Base-by-base conservation (phyloP, 1,139 yeast genomes). In the Geotrichum reessii region DNA sequence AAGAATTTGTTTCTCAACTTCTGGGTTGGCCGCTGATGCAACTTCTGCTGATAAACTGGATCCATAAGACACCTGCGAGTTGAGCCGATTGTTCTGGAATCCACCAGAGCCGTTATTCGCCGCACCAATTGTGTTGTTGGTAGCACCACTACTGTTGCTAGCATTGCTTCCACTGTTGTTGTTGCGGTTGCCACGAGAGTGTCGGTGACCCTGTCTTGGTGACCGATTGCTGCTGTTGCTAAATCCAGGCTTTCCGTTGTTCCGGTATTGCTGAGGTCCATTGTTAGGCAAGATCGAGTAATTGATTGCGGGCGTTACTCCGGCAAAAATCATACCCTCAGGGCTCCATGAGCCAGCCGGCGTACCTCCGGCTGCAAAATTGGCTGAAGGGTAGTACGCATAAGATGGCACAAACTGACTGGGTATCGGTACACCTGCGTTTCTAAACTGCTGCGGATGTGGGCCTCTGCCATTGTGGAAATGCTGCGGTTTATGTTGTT, bases 1-100 rank as follows among this genome's bases (percentile, higher is more conserved):
- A 74, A 91, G 82, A 70, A 88, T 84, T 78, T 91, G 86, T 82
- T 86, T 86, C 78, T 88, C 96, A 75, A 91, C 95, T 72, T 86
- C 95, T 9, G 70, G 65, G 46, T 64, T 63, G n/a, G 72, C 70
- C 1, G 74, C 73, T 9, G 71, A 66, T 0, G 73, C 73, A 0
- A 71, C 66, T 2, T 71, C 72, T 6, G 73, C 73, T 12, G 65
- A 61, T 55, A 70, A 62, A 33, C 69, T 63, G 19, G 72, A 66
- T 9, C 65, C 65, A 28, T 63, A 62, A 40, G 63, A 59, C 31
- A 67, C 67, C 61, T 71, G 69, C 58, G 66, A 66, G 59, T 64
- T 69, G 40, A 67, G 67, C 19, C 44, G 44, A 5, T 17, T 63
- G 69, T 74, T 40, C 63, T 64, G 62, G 63, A 72, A 76, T 62